Base-by-base conservation (phyloP, 768 basidiomycete species). In the Imleria badia region DNA sequence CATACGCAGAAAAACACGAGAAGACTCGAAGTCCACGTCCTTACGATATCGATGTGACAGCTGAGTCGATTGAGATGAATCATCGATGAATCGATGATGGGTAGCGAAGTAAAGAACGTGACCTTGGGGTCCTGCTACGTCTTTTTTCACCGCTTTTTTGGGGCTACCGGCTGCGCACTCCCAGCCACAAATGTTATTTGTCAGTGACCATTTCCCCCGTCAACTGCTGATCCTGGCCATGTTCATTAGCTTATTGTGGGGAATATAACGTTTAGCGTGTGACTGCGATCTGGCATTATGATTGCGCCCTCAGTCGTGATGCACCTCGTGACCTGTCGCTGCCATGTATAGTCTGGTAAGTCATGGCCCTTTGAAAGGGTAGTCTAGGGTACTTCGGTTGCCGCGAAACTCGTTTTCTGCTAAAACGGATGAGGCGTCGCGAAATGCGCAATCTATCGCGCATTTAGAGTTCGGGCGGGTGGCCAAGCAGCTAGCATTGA, bases 201-300 rank as follows among this genome's bases (percentile, higher is more conserved):
- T 33, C n/a, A 38, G 7, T 38, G 6, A 2, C 7, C 9, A 15
- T 15, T 42, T 39, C 57, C 51, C 17, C 38, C 7, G 26, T 41
- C 40, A 22, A 43, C 11, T 46, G 53, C 36, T 55, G 60, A 60
- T 68, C 63, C 46, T 52, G 41, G 34, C 52, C 38, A 59, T 48
- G 54, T 63, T 22, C 49, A 57, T 66, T 55, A 59, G 52, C 55
- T 66, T 50, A 60, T 56, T 68, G 61, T 31, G 66, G 59, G 54
- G 64, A 55, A 64, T 48, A 55, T 66, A 58, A 50, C 57, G 55
- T 63, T 68, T 55, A 48, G 41, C 14, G 7, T 46, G 20, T n/a
- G 45, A 44, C 15, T 13, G 47, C 46, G 51, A 68, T 68, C 55
- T 30, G 54, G 64, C 42, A 55, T 23, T 38, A 1, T 38, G 53